Percentiles rank a stretch among this genome's conserved stretches.
phyloP scores from a whole-genome alignment of 2,329 filamentous ascomycete species.

The Aschersonia sp. region DNA sequence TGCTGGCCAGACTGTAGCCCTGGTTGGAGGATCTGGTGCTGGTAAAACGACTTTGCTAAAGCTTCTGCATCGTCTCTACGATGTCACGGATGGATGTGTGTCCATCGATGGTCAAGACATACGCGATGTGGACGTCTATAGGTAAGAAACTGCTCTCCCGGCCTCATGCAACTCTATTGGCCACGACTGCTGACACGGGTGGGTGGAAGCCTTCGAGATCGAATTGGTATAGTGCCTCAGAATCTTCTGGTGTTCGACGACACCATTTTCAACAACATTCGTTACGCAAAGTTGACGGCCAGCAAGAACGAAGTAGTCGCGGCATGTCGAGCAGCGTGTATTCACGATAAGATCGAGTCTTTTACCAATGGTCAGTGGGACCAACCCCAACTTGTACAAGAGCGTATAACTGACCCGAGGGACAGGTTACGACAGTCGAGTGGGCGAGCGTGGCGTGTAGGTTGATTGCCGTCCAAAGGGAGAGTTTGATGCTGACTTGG shows the following conservation, averaged over 20 bases:
- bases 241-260: constrained; percentile 41
- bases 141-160: constrained; percentile 13
- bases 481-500: constrained; percentile 7
- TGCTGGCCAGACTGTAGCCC: constrained; percentile 39
- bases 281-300: constrained; percentile 38
- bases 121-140: constrained; percentile 34
- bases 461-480: constrained; percentile 5
- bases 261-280: constrained; percentile 44
- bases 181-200: neutral
- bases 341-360: constrained; percentile 41
- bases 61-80: constrained; percentile 44
- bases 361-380: constrained; percentile 30
- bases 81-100: constrained; percentile 36
- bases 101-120: constrained; percentile 42
- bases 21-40: constrained; percentile 45
- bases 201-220: constrained; percentile 29
- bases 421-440: constrained; percentile 31
- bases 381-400: neutral
- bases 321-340: constrained; percentile 38
- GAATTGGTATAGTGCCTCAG: constrained; percentile 42
- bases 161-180: neutral
- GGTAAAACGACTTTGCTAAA: constrained; percentile 45
- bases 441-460: constrained; percentile 35
- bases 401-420: neutral
- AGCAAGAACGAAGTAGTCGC: constrained; percentile 39